Evolutionary conservation across 1,139 yeast genomes (phyloP).

Genomic region (Geotrichum reessii): DNA sequence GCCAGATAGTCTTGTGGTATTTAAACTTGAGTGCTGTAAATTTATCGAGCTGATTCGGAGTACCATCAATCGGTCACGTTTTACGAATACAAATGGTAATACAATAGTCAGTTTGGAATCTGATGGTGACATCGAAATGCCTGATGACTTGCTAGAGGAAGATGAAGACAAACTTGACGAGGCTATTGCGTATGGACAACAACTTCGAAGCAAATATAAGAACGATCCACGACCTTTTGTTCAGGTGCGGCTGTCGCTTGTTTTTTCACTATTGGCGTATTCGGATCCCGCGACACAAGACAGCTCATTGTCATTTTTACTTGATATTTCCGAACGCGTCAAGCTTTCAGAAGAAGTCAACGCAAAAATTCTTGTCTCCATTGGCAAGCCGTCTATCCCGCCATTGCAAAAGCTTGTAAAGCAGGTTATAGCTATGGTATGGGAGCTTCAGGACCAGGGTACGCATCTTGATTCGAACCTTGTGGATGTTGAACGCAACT

Average conservation of each 20-base stretch:
- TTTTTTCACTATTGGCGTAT: conserved; percentile 50
- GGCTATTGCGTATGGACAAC: conserved; percentile 46
- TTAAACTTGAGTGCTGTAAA: conserved; percentile 50
- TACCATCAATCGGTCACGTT: conserved; percentile 1
- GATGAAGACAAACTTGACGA: conserved; percentile 30
- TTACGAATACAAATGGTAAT: not conserved
- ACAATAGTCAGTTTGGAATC: not conserved
- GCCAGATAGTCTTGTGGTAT: conserved; percentile 42
- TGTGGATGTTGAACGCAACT: not conserved
- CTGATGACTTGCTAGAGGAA: conserved; percentile 14
- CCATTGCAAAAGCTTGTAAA: conserved; percentile 37
- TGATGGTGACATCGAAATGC: conserved; percentile 6
- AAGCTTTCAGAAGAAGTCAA: conserved; percentile 43
- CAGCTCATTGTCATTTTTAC: conserved; percentile 34
- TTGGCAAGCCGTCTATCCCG: conserved; percentile 37
- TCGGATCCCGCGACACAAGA: conserved; percentile 31
- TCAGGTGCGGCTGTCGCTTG: conserved; percentile 37
- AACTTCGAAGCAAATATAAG: conserved; percentile 40
- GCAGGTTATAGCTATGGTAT: conserved; percentile 34
- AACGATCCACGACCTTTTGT: conserved; percentile 31
- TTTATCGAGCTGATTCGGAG: conserved; percentile 43
- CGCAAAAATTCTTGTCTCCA: conserved; percentile 42
- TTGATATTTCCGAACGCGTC: conserved; percentile 36
- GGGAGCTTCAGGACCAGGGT: conserved; percentile 33
- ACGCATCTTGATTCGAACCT: not conserved